These are phyloP conservation scores for Rosa chinensis DNA, from an alignment of 306 rosid species.

Conservation along the genomic window DNA sequence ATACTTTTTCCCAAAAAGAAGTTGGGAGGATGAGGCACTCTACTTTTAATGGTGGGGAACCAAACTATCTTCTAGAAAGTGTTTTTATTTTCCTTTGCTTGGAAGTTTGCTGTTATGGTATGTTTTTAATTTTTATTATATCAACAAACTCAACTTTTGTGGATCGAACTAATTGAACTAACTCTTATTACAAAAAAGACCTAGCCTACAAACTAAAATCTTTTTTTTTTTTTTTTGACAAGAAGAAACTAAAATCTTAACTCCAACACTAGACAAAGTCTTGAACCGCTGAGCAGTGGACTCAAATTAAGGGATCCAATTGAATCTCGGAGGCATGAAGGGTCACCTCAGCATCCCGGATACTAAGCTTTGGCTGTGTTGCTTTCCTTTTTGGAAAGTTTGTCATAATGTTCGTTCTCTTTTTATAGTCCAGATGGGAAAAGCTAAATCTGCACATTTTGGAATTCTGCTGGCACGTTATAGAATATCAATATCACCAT, in stretches of 20 bases:
- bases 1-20: conserved; percentile 7
- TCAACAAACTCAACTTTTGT: no score
- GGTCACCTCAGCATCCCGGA: no score
- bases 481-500: neutral
- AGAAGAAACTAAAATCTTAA: no score
- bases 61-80: conserved; percentile 23
- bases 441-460: neutral
- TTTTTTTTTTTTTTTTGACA: no score
- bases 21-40: conserved; percentile 29
- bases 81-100: conserved; percentile 20
- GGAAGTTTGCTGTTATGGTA: conserved; percentile 39
- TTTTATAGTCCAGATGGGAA: neutral
- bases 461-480: neutral
- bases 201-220: no score
- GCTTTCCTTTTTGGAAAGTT: conserved; percentile 7
- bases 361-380: neutral
- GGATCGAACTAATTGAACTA: no score
- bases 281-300: no score
- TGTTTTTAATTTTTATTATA: neutral
- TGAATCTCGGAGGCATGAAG: no score
- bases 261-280: no score
- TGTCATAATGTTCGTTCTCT: neutral
- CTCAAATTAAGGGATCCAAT: no score
- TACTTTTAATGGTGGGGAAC: conserved; percentile 37
- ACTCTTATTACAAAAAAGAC: no score